Evolutionary conservation across 2,329 filamentous ascomycete species (phyloP).

Genomic region (Chaetomium globosum): DNA sequence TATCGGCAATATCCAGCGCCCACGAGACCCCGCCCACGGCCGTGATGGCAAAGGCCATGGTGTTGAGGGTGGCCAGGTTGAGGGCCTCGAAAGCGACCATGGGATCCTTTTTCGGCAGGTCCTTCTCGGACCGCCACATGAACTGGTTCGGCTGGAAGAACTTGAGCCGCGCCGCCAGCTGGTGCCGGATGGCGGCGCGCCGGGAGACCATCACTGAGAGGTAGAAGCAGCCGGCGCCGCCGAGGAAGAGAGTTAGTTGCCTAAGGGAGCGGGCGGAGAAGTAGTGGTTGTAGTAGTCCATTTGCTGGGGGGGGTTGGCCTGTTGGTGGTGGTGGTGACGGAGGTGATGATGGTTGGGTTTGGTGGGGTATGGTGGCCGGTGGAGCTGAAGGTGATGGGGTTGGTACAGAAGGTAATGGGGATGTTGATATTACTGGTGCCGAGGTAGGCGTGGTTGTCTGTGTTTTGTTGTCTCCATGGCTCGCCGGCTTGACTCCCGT

Average conservation of each 20-base stretch:
- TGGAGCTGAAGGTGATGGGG: not conserved
- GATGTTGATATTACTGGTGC: not conserved
- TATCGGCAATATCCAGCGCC: conserved; percentile 72
- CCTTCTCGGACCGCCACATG: not conserved
- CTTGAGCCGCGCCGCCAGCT: conserved; percentile 63
- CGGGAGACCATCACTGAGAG: conserved; percentile 72
- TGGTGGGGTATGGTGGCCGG: not conserved
- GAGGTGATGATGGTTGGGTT: not conserved
- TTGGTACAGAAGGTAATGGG: not conserved
- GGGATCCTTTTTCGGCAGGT: conserved; percentile 44
- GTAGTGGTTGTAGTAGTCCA: conserved; percentile 30
- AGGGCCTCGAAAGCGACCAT: conserved; percentile 81
- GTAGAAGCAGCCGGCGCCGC: conserved; percentile 74
- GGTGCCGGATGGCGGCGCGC: conserved; percentile 68
- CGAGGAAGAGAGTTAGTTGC: conserved; percentile 71
- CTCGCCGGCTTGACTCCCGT: not conserved
- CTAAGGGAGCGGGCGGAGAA: conserved; percentile 56
- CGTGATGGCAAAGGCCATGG: conserved; percentile 74
- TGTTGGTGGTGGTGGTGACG: not conserved
- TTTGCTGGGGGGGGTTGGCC: not conserved
- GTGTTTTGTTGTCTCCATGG: conserved; percentile 2
- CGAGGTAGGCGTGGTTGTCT: not conserved
- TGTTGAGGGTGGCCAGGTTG: conserved; percentile 84
- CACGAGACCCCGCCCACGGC: conserved; percentile 72
- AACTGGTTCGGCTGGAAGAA: conserved; percentile 66